phyloP scores from a whole-genome alignment of 192 early-diverging fungal species.

The Blastocladiella britannica region DNA sequence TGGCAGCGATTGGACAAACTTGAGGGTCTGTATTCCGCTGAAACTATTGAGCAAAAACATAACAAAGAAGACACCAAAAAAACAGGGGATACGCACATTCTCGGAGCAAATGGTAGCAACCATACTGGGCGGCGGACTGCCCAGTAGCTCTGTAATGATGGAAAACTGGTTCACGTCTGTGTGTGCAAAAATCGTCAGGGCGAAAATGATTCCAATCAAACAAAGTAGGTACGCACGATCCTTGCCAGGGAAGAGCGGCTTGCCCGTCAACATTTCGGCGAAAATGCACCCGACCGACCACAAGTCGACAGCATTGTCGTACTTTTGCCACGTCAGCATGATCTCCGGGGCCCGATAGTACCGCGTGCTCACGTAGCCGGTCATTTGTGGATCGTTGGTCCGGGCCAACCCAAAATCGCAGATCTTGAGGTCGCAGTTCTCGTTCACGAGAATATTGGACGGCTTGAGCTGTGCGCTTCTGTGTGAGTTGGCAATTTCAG shows the following conservation, averaged over 20 bases:
- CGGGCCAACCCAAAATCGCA: constrained; percentile 95
- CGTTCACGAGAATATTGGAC: constrained; percentile 88
- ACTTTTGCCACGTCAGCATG: constrained; percentile 94
- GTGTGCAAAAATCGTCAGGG: constrained; percentile 1
- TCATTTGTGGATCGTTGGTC: constrained; percentile 88
- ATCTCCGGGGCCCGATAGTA: constrained; percentile 98
- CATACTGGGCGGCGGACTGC: constrained; percentile 79
- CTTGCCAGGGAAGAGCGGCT: constrained; percentile 83
- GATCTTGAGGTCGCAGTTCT: constrained; percentile 96
- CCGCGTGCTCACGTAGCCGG: constrained; percentile 89
- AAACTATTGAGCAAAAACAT: too few relatives aligned
- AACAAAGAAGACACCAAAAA: too few relatives aligned
- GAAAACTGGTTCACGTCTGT: constrained; percentile 86
- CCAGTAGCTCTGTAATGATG: constrained; percentile 76
- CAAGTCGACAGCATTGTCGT: constrained; percentile 87
- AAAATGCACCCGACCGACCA: constrained; percentile 92
- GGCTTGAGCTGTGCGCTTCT: constrained; percentile 41
- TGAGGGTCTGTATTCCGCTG: constrained; percentile 36
- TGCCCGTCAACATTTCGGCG: constrained; percentile 90
- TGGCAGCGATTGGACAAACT: constrained; percentile 75
- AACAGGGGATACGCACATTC: constrained; percentile 34
- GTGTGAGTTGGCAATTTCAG: too few relatives aligned
- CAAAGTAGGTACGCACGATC: constrained; percentile 41
- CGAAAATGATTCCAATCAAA: not conserved
- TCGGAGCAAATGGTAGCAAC: constrained; percentile 81